phyloP scores from a whole-genome alignment of 1,139 yeast species.

The Candida sp. region DNA sequence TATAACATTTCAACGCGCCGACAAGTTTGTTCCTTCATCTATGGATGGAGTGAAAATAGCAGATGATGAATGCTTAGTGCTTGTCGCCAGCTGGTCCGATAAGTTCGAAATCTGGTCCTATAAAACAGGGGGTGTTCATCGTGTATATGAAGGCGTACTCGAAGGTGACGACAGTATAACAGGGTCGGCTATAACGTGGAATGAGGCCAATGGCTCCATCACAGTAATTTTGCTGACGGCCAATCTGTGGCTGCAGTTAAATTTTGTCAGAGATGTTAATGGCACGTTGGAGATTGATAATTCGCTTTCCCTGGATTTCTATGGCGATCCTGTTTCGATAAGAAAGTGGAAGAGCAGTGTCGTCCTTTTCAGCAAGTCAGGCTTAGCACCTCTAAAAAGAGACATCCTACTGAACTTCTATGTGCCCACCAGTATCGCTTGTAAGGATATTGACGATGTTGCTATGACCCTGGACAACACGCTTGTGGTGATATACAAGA shows the following conservation, averaged over 20 bases:
- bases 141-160: not conserved
- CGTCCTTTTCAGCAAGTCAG: slow-evolving; percentile 1
- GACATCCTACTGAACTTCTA: slow-evolving; percentile 9
- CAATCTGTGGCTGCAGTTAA: not conserved
- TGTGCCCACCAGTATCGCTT: not conserved
- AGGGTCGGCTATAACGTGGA: not conserved
- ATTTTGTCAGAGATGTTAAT: not conserved
- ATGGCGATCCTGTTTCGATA: not conserved
- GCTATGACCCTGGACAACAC: not conserved
- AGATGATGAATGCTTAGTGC: not conserved
- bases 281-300: not conserved
- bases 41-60: not conserved
- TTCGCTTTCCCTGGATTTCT: not conserved
- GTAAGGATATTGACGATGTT: not conserved
- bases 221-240: not conserved
- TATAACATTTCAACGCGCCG: not conserved
- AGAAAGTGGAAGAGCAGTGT: slow-evolving; percentile 1
- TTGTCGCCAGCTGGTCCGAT: not conserved
- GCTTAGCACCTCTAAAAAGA: not conserved
- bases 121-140: not conserved
- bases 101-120: not conserved
- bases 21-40: not conserved
- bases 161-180: not conserved
- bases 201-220: not conserved
- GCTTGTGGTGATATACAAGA: not conserved